phyloP scores from a whole-genome alignment of 177 flowering plant genomes.

The Tripterygium wilfordii region DNA sequence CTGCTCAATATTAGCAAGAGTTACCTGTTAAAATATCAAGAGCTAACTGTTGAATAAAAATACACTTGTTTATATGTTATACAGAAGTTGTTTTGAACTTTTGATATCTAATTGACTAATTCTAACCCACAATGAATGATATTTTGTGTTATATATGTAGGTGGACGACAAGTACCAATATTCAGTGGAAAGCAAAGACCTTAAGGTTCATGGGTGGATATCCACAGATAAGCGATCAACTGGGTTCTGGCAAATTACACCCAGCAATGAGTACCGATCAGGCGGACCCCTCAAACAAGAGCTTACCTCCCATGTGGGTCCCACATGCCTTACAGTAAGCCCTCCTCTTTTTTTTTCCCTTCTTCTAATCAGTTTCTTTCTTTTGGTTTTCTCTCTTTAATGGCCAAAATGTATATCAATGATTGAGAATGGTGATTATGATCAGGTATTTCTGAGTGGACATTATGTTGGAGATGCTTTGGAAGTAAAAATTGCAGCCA shows the following conservation, averaged over 20 bases:
- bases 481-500: conserved; percentile 34
- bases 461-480: conserved; percentile 77
- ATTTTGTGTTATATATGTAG: too few species aligned
- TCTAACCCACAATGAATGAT: too few species aligned
- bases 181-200: conserved; percentile 59
- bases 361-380: not conserved
- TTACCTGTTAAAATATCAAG: too few species aligned
- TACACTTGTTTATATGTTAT: too few species aligned
- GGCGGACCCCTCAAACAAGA: conserved; percentile 86
- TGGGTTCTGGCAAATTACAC: conserved; percentile 92
- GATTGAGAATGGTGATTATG: too few species aligned
- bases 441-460: conserved; percentile 68
- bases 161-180: conserved; percentile 97
- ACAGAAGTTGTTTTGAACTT: too few species aligned
- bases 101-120: too few species aligned
- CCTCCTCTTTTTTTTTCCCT: not conserved
- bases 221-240: conserved; percentile 47
- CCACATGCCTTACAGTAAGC: conserved; percentile 74
- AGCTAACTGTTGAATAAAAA: too few species aligned
- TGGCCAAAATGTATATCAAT: too few species aligned
- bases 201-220: conserved; percentile 84
- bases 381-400: not conserved
- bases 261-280: conserved; percentile 76
- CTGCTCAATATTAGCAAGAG: too few species aligned
- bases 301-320: conserved; percentile 92